Base-by-base conservation (phyloP, 257 asterid genomes). In the Primulina eburnea region DNA sequence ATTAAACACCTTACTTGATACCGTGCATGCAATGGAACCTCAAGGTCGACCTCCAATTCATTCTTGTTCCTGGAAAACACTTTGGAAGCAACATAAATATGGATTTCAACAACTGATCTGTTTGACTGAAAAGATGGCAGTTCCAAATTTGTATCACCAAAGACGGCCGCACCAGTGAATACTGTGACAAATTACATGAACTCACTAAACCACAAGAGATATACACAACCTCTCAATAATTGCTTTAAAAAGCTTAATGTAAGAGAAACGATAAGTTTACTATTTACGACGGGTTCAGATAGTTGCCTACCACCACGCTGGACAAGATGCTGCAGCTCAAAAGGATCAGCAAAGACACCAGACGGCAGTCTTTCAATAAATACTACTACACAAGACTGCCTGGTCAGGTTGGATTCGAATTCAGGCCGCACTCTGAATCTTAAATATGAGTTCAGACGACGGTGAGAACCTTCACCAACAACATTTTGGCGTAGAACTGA, bases 391-490 rank as follows among this genome's bases (percentile, higher is more conserved):
- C 90, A 90, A 64, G 77, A 81, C 62, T 67, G 81, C 65, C 73
- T 70, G 50, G 71, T 67, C 8, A 80, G 76, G 70, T 80, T 57
- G 11, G 76, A 68, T 64, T 32, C 64, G 37, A 79, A 71, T 57
- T 76, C 72, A 5, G 29, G 70, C 65, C 67, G 78, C 77, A 76
- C 38, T 67, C 81, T 75, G 34, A 90, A 75, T 76, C 78, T 71
- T 57, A 93, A 69, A 20, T 82, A 77, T 60, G 90, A 82, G 30
- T 84, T 82, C 26, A 93, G 74, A 60, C 66, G 84, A 62, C 97
- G 92, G 67, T 90, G 99, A 40, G 96, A 93, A 21, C 99, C 99
- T 85, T 90, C 99, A 34, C 97, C 99, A 37, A 80, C 76, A 56
- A 93, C 43, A 57, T 68, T 65, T 69, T 85, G 77, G 28, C 33